These are phyloP conservation scores for Quercus rubra DNA, from an alignment of 306 rosid species.

Conservation along the genomic window DNA sequence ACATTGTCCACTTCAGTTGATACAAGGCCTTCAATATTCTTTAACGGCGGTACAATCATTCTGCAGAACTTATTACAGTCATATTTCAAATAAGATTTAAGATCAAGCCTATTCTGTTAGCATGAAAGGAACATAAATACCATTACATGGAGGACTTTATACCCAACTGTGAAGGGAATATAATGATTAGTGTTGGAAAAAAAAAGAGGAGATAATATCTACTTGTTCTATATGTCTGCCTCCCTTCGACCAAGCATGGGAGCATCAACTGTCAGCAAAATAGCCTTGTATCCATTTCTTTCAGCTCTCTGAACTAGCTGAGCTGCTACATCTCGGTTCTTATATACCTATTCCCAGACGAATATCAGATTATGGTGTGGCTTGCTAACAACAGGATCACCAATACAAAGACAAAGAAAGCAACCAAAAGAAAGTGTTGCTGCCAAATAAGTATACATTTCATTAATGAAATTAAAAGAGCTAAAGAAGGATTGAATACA, in stretches of 20 bases:
- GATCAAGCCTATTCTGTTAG: not conserved
- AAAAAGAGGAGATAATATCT: not conserved
- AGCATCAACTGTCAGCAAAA: constrained; percentile 54
- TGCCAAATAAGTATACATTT: too few species aligned
- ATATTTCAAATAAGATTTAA: constrained; percentile 3
- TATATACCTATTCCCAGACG: constrained; percentile 34
- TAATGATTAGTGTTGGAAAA: not conserved
- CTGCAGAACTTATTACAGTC: constrained; percentile 26
- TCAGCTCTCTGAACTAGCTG: constrained; percentile 52
- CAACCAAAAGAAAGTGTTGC: not conserved
- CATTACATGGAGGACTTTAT: not conserved
- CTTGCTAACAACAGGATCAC: not conserved
- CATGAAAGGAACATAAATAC: not conserved
- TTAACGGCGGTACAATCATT: constrained; percentile 43
- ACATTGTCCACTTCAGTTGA: constrained; percentile 32
- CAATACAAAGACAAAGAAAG: not conserved
- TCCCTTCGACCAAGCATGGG: constrained; percentile 63
- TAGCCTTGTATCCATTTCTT: constrained; percentile 51
- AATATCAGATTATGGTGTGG: not conserved
- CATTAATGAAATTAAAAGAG: not conserved
- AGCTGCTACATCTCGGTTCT: constrained; percentile 48
- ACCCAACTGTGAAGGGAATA: not conserved
- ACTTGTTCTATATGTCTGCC: constrained; percentile 66
- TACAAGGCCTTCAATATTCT: constrained; percentile 56
- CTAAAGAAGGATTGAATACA: constrained; percentile 25